Conservation (phyloP, 768 basidiomycete genomes). For the Candolleomyces efflorescens region DNA sequence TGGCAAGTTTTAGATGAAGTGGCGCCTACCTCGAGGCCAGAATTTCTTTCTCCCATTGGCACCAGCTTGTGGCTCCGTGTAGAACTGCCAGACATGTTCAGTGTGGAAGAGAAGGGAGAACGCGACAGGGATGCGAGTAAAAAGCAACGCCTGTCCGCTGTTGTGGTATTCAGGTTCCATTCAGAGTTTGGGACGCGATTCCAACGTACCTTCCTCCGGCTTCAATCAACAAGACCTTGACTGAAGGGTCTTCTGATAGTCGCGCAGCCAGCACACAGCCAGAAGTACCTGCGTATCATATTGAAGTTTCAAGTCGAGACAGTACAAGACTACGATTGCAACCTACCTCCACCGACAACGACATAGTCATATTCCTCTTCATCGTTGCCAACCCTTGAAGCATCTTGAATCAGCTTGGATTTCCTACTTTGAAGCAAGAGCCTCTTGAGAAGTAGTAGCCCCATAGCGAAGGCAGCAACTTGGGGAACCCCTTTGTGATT, state of each 20-base stretch:
- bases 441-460: conserved; percentile 17
- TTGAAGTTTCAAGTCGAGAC: conserved; percentile 4
- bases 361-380: conserved; percentile 43
- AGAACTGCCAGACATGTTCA: conserved; percentile 48
- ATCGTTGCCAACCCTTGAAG: conserved; percentile 15
- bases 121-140: conserved; percentile 41
- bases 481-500: conserved; percentile 13
- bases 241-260: conserved; percentile 48
- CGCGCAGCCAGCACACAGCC: conserved; percentile 60
- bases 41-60: conserved; percentile 44
- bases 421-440: conserved; percentile 13
- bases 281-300: conserved; percentile 48
- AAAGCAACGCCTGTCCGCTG: conserved; percentile 40
- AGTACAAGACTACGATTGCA: too few relatives aligned
- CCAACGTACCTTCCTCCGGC: conserved; percentile 51
- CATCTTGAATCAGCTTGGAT: conserved; percentile 20
- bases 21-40: conserved; percentile 60
- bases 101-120: conserved; percentile 40
- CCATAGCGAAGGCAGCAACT: conserved; percentile 18
- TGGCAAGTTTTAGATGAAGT: neutral
- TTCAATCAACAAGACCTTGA: conserved; percentile 55
- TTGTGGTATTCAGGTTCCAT: neutral
- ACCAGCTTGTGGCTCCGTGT: conserved; percentile 52
- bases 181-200: neutral
- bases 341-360: conserved; percentile 50